Conservation (phyloP, 306 rosid genomes). For the Hylodesmum podocarpum region DNA sequence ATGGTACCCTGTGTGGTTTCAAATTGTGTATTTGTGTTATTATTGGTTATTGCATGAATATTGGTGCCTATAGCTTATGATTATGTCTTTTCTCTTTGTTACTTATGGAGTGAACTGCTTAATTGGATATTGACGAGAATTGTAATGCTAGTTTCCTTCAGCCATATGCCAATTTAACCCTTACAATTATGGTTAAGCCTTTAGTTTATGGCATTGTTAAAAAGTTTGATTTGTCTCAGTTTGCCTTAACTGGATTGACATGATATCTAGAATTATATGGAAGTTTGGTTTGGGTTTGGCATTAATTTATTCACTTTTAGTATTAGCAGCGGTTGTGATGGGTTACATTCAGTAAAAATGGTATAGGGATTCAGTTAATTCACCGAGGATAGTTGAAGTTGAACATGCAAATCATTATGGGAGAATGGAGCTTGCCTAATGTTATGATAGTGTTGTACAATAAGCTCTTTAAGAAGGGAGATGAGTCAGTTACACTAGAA, state of each 20-base stretch:
- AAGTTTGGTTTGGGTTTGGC: not conserved
- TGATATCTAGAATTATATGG: not conserved
- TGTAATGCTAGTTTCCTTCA: not conserved
- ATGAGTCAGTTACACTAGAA: not conserved
- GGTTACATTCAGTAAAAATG: not conserved
- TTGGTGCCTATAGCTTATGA: not conserved
- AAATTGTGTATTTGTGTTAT: not conserved
- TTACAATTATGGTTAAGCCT: not conserved
- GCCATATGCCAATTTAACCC: not conserved
- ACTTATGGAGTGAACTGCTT: not conserved
- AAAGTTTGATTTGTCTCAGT: not conserved
- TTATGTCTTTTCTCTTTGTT: not conserved
- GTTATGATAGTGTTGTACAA: not conserved
- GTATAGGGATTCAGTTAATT: not conserved
- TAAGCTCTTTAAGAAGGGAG: not conserved
- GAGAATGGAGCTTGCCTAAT: not conserved
- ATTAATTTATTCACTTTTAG: not conserved
- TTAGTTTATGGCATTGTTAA: not conserved
- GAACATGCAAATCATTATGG: not conserved
- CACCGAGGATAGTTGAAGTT: not conserved
- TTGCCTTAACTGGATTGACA: not conserved
- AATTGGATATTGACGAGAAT: not conserved
- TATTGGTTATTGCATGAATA: not conserved
- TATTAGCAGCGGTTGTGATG: not conserved
- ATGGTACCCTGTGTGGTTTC: not conserved